Conservation (phyloP, 2,329 filamentous ascomycete genomes). For the Alternaria angustiovoidea region DNA sequence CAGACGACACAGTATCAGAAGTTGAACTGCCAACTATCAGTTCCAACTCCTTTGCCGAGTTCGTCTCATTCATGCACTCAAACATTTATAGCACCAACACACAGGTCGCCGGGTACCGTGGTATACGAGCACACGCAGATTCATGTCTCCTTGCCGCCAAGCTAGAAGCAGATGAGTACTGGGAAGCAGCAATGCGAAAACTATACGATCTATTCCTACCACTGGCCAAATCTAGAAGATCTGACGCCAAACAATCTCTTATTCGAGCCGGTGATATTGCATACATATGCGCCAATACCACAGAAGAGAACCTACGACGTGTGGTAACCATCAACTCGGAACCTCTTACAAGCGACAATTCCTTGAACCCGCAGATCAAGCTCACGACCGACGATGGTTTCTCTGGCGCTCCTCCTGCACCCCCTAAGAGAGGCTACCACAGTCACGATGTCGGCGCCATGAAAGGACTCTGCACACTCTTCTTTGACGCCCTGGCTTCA, state of each 20-base stretch:
- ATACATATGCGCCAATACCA: slow-evolving; percentile 15
- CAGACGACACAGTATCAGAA: background rate
- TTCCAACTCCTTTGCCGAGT: slow-evolving; percentile 24
- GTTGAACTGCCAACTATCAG: slow-evolving; percentile 1
- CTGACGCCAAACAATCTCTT: background rate
- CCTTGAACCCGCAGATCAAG: background rate
- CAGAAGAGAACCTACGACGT: background rate
- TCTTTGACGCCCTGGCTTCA: slow-evolving; percentile 26
- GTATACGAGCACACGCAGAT: slow-evolving; percentile 7
- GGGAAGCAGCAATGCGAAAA: slow-evolving; percentile 16
- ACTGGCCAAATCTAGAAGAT: background rate
- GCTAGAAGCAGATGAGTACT: slow-evolving; percentile 15
- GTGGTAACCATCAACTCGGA: background rate
- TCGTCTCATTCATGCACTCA: slow-evolving; percentile 25
- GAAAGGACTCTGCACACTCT: slow-evolving; percentile 15
- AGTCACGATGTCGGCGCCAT: background rate
- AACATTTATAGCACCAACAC: slow-evolving; percentile 30
- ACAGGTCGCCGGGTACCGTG: slow-evolving; percentile 12
- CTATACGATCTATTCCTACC: slow-evolving; percentile 18
- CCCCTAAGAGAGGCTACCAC: background rate
- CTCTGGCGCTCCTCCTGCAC: background rate
- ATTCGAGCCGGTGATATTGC: slow-evolving; percentile 22
- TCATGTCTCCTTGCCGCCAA: slow-evolving; percentile 22
- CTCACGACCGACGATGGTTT: background rate
- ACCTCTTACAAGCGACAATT: background rate